A percentile compares a stretch with the other conserved stretches of the same genome.
These are phyloP conservation scores for Pseudocercospora ulei DNA, from an alignment of 2,329 filamentous ascomycete genomes.

Conservation along the genomic window DNA sequence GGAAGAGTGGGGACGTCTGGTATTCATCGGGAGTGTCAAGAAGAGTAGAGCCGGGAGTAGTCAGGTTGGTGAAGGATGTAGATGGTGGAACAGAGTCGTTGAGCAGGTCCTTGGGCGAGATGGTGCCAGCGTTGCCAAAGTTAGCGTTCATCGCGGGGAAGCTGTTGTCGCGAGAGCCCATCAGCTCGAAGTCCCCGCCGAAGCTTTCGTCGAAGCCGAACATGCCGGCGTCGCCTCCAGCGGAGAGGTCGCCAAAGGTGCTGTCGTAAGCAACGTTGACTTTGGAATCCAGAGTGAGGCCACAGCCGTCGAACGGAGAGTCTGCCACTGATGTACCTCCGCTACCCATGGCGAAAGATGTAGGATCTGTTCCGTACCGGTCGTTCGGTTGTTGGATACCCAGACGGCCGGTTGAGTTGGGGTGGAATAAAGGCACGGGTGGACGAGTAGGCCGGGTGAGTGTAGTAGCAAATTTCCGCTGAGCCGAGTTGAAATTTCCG, in stretches of 20 bases:
- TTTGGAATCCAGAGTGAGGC: constrained; percentile 33
- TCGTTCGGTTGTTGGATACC: constrained; percentile 32
- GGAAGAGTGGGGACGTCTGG: constrained; percentile 70
- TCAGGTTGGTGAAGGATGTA: constrained; percentile 69
- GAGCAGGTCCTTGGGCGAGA: constrained; percentile 76
- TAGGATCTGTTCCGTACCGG: constrained; percentile 34
- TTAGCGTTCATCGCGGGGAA: constrained; percentile 41
- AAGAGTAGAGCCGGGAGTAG: constrained; percentile 65
- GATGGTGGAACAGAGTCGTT: constrained; percentile 72
- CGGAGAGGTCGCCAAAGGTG: constrained; percentile 39
- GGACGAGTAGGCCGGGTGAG: constrained; percentile 40
- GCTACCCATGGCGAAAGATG: constrained; percentile 45
- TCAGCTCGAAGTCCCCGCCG: constrained; percentile 24
- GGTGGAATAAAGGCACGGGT: constrained; percentile 61
- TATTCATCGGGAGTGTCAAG: constrained; percentile 68
- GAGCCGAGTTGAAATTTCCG: constrained; percentile 41
- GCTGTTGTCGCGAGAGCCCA: constrained; percentile 29
- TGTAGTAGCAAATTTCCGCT: constrained; percentile 22
- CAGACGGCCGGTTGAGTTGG: constrained; percentile 35
- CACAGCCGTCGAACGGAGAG: constrained; percentile 18
- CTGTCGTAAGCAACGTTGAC: constrained; percentile 41
- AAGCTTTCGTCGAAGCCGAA: constrained; percentile 24
- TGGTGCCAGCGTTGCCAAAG: constrained; percentile 46
- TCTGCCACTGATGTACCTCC: constrained; percentile 43
- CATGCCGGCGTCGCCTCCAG: constrained; percentile 27